Base-by-base conservation (phyloP, 176 grass and related monocot species). In the Carex parvula region DNA sequence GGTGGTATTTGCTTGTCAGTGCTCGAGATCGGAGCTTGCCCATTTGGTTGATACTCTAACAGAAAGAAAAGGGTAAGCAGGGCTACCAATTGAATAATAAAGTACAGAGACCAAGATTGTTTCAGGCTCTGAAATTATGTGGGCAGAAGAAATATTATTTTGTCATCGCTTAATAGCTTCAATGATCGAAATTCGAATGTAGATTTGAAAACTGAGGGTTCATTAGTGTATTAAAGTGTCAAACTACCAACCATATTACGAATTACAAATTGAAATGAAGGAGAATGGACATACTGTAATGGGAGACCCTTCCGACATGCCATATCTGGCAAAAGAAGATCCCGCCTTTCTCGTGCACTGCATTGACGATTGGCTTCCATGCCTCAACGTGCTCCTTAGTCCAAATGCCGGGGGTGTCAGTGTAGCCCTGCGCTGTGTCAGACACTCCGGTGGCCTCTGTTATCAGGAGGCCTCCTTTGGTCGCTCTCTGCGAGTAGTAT, bases 301-400 rank as follows among this genome's bases (percentile, higher is more conserved):
- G 80, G 8, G 91, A 93, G 22, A 87, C 81, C 26, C 88, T 83
- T 17, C 88, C 91, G 2, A 76, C 84, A 56, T 93, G 86, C 91
- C 84, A 90, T 18, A 93, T 61, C 60, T 93, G 91, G 68, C 91
- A 91, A 75, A 93, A 90, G 89, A 93, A 87, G 22, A 93, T 58
- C 8, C 74, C 87, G n/a, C 89, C 91, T 60, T 88, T 87, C 12
- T 67, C 32, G 55, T 89, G 91, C 33, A 93, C 91, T 0, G 87
- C 91, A 55, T 83, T 62, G 0, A 93, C 82, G 54, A 93, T 90
- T 10, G 88, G 91, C 37, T 83, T 82, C 89, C 91, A 93, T 0
- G 89, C 89, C 26, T 67, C 77, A 6, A 85, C 89, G 11, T 93
- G 91, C 63, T 85, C 70, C 55, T 84, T 15, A 3, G 78, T 91